Evolutionary conservation across 208 protist genomes (phyloP).

Genomic region (Blastocrithidia nonstop): DNA sequence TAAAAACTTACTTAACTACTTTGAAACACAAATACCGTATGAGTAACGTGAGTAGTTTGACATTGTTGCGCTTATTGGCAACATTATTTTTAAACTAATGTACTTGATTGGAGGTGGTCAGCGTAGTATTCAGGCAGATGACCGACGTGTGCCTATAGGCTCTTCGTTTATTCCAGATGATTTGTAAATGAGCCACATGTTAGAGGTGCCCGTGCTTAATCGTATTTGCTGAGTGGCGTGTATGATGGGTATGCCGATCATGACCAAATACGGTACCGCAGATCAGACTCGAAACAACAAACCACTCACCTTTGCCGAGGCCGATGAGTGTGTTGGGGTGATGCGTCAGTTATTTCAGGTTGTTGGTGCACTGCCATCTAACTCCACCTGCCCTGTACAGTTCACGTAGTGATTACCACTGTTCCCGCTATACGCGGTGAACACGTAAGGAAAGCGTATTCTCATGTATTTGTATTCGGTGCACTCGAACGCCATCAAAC

Average conservation of each 20-base stretch:
- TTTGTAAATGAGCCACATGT: slow-evolving; percentile 18
- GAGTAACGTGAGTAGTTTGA: slow-evolving; percentile 15
- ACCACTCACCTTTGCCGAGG: slow-evolving; percentile 20
- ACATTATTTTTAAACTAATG: slow-evolving; percentile 31
- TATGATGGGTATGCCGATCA: slow-evolving; percentile 40
- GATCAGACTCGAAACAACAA: slow-evolving; percentile 2
- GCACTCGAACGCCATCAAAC: slow-evolving; percentile 10
- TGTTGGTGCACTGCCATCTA: slow-evolving; percentile 31
- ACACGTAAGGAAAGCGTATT: slow-evolving; percentile 32
- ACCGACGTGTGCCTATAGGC: slow-evolving; percentile 11
- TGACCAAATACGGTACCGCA: slow-evolving; percentile 9
- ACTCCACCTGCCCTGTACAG: slow-evolving; percentile 16
- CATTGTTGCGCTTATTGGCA: slow-evolving; percentile 10
- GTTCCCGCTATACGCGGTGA: slow-evolving; percentile 46
- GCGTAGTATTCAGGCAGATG: slow-evolving; percentile 41
- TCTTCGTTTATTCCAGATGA: slow-evolving; percentile 18
- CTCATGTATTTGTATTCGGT: slow-evolving; percentile 33
- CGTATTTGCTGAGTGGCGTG: slow-evolving; percentile 29
- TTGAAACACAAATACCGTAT: slow-evolving; percentile 8
- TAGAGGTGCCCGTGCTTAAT: slow-evolving; percentile 31
- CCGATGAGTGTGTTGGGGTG: slow-evolving; percentile 21
- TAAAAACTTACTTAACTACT: slow-evolving; percentile 10
- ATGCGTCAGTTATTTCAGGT: slow-evolving; percentile 36
- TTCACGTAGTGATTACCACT: slow-evolving; percentile 33
- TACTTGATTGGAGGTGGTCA: slow-evolving; percentile 37